A percentile compares a stretch with the other conserved stretches of the same genome.
phyloP scores from a whole-genome alignment of 2,329 filamentous ascomycete species.

The Aspergillus nomiae region DNA sequence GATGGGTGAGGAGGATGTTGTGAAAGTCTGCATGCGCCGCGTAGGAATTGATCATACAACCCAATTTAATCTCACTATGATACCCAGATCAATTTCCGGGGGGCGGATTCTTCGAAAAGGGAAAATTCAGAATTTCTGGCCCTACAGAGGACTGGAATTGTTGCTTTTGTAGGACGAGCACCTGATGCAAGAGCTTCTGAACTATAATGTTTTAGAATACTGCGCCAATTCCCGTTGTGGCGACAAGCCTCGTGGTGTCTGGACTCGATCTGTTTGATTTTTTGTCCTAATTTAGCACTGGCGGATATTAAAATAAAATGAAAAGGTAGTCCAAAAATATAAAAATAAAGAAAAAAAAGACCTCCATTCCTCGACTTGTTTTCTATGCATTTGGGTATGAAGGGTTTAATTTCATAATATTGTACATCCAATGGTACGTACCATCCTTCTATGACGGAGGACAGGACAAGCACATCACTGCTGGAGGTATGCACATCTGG shows the following conservation, averaged over 20 bases:
- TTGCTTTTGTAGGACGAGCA: constrained; percentile 2
- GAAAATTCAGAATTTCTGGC: not conserved
- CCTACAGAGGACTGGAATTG: not conserved
- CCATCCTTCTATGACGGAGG: not conserved
- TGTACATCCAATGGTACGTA: not conserved
- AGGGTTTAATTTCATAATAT: not conserved
- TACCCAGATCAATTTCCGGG: not conserved
- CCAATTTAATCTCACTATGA: not conserved
- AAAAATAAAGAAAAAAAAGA: not conserved
- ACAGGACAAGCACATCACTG: not conserved
- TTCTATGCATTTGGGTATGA: not conserved
- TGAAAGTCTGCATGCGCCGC: not conserved
- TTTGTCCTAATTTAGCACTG: not conserved
- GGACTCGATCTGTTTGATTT: not conserved
- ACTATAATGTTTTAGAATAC: not conserved
- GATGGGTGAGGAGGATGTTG: not conserved
- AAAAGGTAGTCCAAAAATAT: not conserved
- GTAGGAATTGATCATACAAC: constrained; percentile 1
- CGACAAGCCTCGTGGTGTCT: constrained; percentile 5
- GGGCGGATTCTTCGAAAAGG: not conserved
- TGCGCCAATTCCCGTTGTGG: not conserved
- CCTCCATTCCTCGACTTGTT: not conserved
- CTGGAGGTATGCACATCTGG: not conserved
- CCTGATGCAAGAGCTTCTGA: constrained; percentile 1
- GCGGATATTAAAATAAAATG: not conserved